Conservation (phyloP, 2,329 filamentous ascomycete species). For the Neophaeococcomyces aloes region DNA sequence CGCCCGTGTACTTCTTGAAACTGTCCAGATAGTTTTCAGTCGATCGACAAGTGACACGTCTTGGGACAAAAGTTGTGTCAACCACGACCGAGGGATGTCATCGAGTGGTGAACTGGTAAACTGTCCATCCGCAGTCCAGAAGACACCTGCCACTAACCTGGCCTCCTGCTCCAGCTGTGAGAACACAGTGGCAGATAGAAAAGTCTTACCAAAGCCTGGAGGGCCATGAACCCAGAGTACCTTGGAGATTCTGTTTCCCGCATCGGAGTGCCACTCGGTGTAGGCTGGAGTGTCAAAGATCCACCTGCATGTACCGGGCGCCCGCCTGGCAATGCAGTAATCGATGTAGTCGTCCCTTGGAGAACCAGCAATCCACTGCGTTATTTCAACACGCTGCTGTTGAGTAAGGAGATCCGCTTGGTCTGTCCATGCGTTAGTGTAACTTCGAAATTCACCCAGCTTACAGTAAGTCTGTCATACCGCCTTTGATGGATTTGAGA, state of each 20-base stretch:
- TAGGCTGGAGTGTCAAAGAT: neutral
- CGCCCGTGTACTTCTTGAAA: neutral
- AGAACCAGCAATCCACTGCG: neutral
- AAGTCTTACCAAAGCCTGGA: slow-evolving; percentile 7
- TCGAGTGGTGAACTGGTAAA: neutral
- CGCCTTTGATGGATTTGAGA: neutral
- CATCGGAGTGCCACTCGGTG: neutral
- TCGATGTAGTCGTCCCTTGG: slow-evolving; percentile 3
- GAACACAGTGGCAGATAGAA: slow-evolving; percentile 27
- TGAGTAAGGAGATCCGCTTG: neutral
- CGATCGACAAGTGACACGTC: neutral
- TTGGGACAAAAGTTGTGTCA: slow-evolving; percentile 1
- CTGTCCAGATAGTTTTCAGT: neutral
- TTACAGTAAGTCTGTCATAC: too few species aligned
- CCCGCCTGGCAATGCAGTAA: neutral
- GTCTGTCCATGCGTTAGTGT: neutral
- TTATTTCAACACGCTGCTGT: neutral
- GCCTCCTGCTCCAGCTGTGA: slow-evolving; percentile 18
- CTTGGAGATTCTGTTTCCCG: neutral
- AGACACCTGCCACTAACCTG: neutral
- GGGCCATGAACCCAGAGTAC: slow-evolving; percentile 8
- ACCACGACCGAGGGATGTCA: slow-evolving; percentile 3
- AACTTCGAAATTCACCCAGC: too few species aligned
- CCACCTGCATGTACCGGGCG: neutral
- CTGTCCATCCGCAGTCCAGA: slow-evolving; percentile 1